phyloP scores from a whole-genome alignment of 805 yeast genomes.

The Wickerhamomyces rabaulensis region DNA sequence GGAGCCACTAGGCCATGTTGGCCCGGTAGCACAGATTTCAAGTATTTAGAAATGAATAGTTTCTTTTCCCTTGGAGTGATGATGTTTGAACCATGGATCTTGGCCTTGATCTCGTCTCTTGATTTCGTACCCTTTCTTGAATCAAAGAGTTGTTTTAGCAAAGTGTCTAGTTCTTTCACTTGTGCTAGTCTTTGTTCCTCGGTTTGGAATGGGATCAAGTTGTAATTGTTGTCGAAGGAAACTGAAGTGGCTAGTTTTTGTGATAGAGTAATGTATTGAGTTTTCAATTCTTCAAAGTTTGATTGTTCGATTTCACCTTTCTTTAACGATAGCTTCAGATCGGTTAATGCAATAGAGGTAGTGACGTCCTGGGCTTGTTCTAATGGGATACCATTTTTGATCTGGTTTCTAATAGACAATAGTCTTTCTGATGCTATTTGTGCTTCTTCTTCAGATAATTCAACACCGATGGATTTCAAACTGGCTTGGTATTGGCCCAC shows the following conservation, averaged over 20 bases:
- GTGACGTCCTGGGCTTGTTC: constrained; percentile 57
- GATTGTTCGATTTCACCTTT: constrained; percentile 22
- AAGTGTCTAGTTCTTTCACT: constrained; percentile 21
- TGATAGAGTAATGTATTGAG: constrained; percentile 31
- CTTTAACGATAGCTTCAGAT: constrained; percentile 25
- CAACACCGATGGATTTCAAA: constrained; percentile 22
- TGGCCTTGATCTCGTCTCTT: constrained; percentile 34
- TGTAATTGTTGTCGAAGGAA: constrained; percentile 40
- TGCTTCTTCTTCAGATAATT: constrained; percentile 27
- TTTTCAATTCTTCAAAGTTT: constrained; percentile 25
- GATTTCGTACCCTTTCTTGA: constrained; percentile 22
- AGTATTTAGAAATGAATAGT: constrained; percentile 31
- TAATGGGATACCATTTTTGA: constrained; percentile 52
- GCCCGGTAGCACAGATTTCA: constrained; percentile 55
- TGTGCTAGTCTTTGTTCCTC: constrained; percentile 26
- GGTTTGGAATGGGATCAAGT: constrained; percentile 35
- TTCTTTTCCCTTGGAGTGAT: constrained; percentile 31
- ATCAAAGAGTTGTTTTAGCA: constrained; percentile 9
- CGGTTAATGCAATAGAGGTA: constrained; percentile 44
- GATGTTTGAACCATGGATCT: constrained; percentile 33
- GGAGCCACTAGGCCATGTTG: constrained; percentile 28
- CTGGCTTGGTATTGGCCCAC: constrained; percentile 26
- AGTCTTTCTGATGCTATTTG: constrained; percentile 47
- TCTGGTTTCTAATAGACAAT: constrained; percentile 43
- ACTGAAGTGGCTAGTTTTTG: constrained; percentile 37